Evolutionary conservation across 768 basidiomycete genomes (phyloP), one percentile per base, ranked within the genome.

Genomic region (Gloeophyllum trabeum): DNA sequence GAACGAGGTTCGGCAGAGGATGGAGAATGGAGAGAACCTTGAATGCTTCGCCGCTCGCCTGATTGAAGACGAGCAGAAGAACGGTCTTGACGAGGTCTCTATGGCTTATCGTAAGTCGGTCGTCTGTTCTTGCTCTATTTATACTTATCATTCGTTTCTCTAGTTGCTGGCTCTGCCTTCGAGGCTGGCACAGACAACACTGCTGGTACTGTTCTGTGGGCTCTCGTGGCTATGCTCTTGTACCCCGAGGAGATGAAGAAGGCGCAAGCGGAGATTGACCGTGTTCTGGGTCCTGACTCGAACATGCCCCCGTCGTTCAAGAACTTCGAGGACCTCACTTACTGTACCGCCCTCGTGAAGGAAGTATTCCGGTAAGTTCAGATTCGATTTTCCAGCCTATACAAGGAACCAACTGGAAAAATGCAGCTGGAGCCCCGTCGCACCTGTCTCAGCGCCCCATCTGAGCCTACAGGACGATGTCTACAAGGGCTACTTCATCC

Each of bases 181-280:
- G 52, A 53, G 36, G 53, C 53, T 2, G 53, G 53, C 10, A 51
- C 53, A 10, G 53, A 49, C 35, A 54, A 47, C 4, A 54, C 52
- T 1, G 42, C 53, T 5, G 49, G 37, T 7, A 40, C 46, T 12
- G 35, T 52, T 12, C 46, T 43, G 13, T 51, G 43, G 43, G 62
- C 61, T 22, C 40, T 57, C 46, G 28, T 16, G 10, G 28, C 28
- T 10, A 16, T 16, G 10, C 28, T 32, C 16, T 45, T 57, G 52
- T 54, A 52, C 39, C 57, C 54, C 5, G 48, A 57, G 12, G 48
- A 46, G 3, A 50, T 51, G 19, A 42, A 47, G 40, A 56, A 51
- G 24, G 58, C 53, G 0, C 58, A 59, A 38, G 48, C 44, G 2
- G 57, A 61, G 19, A 50, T 63, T 19, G 55, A 60, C 25, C 25